phyloP scores from a whole-genome alignment of 257 asterid genomes.

The Nemophila menziesii region DNA sequence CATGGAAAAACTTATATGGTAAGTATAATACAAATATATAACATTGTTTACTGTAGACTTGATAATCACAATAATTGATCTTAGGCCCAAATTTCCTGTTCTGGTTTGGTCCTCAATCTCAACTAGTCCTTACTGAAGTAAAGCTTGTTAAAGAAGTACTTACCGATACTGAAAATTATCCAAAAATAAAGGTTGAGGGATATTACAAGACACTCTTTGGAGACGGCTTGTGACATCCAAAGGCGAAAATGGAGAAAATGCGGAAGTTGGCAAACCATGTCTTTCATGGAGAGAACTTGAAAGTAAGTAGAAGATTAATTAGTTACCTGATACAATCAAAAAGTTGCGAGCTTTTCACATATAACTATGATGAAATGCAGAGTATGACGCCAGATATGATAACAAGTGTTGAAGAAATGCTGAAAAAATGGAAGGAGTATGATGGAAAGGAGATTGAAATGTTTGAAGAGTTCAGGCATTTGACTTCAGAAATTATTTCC shows the following conservation, averaged over 20 bases:
- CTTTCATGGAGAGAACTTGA: conserved; percentile 43
- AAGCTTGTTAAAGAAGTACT: conserved; percentile 42
- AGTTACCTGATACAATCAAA: no score
- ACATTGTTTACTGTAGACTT: neutral
- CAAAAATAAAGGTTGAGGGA: conserved; percentile 9
- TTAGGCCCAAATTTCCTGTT: conserved; percentile 34
- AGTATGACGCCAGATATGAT: conserved; percentile 46
- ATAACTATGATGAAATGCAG: conserved; percentile 14
- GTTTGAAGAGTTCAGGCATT: conserved; percentile 24
- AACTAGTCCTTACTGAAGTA: conserved; percentile 34
- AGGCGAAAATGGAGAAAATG: conserved; percentile 39
- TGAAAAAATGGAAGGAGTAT: conserved; percentile 26
- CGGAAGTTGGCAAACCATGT: conserved; percentile 49
- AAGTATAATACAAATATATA: neutral
- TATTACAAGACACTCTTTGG: conserved; percentile 27
- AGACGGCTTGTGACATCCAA: conserved; percentile 32
- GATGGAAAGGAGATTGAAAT: conserved; percentile 35
- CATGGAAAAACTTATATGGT: conserved; percentile 42
- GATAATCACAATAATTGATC: no score
- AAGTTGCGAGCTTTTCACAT: no score
- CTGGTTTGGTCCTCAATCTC: conserved; percentile 39
- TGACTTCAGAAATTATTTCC: conserved; percentile 49
- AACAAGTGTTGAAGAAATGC: conserved; percentile 31
- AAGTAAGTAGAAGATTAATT: no score
- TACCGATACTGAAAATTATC: conserved; percentile 27